Evolutionary conservation across 108 stramenopile species (phyloP).

Genomic region (Craspedostauros australis): DNA sequence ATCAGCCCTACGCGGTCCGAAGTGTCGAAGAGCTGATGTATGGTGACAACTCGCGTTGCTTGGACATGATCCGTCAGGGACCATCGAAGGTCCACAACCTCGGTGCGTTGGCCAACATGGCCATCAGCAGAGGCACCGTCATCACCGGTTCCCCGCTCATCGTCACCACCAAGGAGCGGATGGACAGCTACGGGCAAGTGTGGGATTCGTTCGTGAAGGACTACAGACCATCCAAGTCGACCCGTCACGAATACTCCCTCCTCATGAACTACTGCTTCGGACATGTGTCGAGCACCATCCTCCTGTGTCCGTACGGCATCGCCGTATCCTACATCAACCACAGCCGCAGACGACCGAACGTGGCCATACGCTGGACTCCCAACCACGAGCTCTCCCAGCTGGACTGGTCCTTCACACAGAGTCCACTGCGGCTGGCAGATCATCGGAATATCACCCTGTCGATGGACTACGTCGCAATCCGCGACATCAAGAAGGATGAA

Average conservation of each 20-base stretch:
- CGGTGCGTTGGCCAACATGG: too few species aligned
- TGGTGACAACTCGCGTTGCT: too few species aligned
- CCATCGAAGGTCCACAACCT: too few species aligned
- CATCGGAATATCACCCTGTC: background rate
- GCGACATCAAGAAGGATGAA: conserved; percentile 21
- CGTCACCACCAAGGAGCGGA: too few species aligned
- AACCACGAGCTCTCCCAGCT: background rate
- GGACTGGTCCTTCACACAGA: background rate
- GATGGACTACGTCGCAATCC: conserved; percentile 29
- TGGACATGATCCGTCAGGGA: too few species aligned
- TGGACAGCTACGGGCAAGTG: too few species aligned
- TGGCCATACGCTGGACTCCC: conserved; percentile 10
- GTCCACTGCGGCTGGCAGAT: background rate
- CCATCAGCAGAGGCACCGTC: too few species aligned
- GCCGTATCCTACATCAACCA: conserved; percentile 53
- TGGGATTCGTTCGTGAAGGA: too few species aligned
- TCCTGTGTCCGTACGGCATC: conserved; percentile 61
- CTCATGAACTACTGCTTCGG: conserved; percentile 73
- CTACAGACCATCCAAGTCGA: too few species aligned
- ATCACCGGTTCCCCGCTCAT: too few species aligned
- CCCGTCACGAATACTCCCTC: conserved; percentile 44
- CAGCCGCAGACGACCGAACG: conserved; percentile 4
- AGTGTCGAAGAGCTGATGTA: too few species aligned
- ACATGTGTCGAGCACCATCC: conserved; percentile 35
- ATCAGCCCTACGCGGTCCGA: too few species aligned